Evolutionary conservation across 1,284 basidiomycete genomes (phyloP).

Genomic region (Moesziomyces parantarcticus): DNA sequence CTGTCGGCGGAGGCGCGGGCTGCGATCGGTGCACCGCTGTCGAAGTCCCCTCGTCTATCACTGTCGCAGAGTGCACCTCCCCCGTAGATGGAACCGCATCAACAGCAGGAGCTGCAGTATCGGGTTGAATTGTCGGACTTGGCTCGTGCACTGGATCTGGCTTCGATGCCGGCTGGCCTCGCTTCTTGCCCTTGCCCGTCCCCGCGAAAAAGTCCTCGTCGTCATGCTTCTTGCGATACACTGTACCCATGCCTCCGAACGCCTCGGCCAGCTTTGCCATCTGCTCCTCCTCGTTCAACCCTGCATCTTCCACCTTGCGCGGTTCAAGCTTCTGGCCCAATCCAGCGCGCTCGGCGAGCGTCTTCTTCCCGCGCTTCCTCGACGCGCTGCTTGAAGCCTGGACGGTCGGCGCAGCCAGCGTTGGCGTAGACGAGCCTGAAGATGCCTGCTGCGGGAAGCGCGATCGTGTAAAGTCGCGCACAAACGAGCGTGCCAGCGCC

Average conservation of each 20-base stretch:
- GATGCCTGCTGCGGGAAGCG: constrained; percentile 27
- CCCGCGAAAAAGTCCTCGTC: constrained; percentile 39
- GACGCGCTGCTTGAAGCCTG: not conserved
- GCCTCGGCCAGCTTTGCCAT: constrained; percentile 36
- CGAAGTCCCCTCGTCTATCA: constrained; percentile 2
- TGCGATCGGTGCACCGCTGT: constrained; percentile 7
- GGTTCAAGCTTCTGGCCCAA: constrained; percentile 34
- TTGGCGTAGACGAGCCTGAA: constrained; percentile 13
- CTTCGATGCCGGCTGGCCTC: constrained; percentile 5
- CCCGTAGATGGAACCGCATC: not conserved
- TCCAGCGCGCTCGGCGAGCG: constrained; percentile 29
- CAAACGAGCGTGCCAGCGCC: constrained; percentile 27
- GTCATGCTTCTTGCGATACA: constrained; percentile 41
- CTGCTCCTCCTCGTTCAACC: constrained; percentile 17
- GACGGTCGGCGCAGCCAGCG: not conserved
- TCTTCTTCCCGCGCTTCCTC: constrained; percentile 39
- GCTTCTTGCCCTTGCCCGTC: constrained; percentile 30
- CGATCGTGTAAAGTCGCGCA: constrained; percentile 30
- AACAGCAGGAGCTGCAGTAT: not conserved
- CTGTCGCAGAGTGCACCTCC: not conserved
- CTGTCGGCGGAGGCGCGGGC: constrained; percentile 32
- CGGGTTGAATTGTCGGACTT: not conserved
- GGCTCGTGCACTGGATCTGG: not conserved
- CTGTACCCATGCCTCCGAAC: constrained; percentile 44
- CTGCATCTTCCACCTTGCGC: constrained; percentile 17